Percentiles rank a stretch among this genome's conserved stretches.
Evolutionary conservation across 805 yeast genomes (phyloP).

Genomic region (Zygoascus biomembranicola): DNA sequence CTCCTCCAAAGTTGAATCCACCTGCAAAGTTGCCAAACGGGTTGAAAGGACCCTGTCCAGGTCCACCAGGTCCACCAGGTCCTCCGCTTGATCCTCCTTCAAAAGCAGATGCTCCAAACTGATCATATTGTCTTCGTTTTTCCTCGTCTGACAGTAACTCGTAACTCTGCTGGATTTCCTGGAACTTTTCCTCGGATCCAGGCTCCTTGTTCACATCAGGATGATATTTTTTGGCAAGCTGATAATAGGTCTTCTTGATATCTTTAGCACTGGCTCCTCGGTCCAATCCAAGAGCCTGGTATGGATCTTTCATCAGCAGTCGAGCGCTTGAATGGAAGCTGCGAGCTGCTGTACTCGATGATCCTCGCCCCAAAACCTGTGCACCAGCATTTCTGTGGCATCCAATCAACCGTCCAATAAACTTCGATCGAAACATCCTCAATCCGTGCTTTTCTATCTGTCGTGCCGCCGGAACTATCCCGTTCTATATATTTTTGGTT

Average conservation of each 20-base stretch:
- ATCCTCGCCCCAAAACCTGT: background rate
- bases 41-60: constrained; percentile 39
- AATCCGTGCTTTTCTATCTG: background rate
- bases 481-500: background rate
- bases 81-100: constrained; percentile 46
- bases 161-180: constrained; percentile 88
- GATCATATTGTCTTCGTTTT: constrained; percentile 85
- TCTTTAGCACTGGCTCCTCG: constrained; percentile 66
- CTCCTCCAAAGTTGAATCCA: constrained; percentile 32
- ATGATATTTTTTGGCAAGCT: constrained; percentile 87
- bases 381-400: background rate
- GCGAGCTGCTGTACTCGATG: background rate
- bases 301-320: constrained; percentile 55
- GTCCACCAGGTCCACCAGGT: constrained; percentile 41
- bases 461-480: background rate
- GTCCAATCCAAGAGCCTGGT: constrained; percentile 70
- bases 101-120: constrained; percentile 82
- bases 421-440: background rate
- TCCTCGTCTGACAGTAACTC: constrained; percentile 81
- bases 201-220: constrained; percentile 94
- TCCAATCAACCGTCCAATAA: background rate
- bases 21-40: constrained; percentile 26
- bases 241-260: constrained; percentile 90
- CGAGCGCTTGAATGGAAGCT: background rate
- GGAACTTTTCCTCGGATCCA: constrained; percentile 82